Evolutionary conservation across 495 filamentous ascomycete genomes (phyloP).

Genomic region (Penicillium cosmopolitanum): DNA sequence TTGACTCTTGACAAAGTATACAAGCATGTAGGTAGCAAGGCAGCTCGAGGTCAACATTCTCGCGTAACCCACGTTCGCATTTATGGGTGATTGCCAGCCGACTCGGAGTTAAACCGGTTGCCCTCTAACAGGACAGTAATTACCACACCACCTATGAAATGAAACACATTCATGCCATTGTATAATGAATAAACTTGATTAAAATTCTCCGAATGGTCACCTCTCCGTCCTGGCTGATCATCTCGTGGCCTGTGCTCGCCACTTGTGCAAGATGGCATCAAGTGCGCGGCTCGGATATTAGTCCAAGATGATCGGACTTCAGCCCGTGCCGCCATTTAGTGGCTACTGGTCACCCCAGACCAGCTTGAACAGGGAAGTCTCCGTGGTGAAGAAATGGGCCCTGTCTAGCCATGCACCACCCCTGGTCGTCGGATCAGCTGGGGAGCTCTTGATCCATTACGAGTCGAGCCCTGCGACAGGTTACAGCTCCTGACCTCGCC

Average conservation of each 20-base stretch:
- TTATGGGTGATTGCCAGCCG: conserved; percentile 25
- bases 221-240: conserved; percentile 19
- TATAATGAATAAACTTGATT: neutral
- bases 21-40: neutral
- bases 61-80: conserved; percentile 27
- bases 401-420: conserved; percentile 1
- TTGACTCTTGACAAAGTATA: neutral
- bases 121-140: neutral
- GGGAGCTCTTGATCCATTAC: neutral
- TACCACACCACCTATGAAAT: neutral
- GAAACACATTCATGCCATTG: too few species aligned
- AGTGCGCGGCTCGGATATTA: conserved; percentile 22
- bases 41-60: conserved; percentile 16
- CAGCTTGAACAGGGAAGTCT: neutral
- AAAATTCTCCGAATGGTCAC: conserved; percentile 25
- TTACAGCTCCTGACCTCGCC: neutral
- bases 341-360: neutral
- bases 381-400: conserved; percentile 1
- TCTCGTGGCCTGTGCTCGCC: conserved; percentile 26
- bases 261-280: conserved; percentile 33
- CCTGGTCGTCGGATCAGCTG: conserved; percentile 1
- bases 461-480: neutral
- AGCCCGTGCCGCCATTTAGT: conserved; percentile 10
- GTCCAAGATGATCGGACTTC: conserved; percentile 24
- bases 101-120: neutral